Conservation (phyloP, 768 basidiomycete species). For the Collybia nuda region DNA sequence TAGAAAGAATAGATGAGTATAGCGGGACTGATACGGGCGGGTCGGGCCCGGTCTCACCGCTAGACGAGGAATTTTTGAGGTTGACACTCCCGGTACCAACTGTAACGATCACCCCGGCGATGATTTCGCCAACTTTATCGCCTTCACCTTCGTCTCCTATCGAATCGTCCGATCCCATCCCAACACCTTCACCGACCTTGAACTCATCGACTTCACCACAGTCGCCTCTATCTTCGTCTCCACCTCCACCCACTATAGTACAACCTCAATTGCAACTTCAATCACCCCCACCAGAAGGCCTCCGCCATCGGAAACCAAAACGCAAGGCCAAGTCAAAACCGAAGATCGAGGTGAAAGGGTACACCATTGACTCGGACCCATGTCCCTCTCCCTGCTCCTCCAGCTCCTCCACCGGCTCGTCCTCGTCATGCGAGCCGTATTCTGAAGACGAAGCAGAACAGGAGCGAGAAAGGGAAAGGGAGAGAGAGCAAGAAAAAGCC, state of each 20-base stretch:
- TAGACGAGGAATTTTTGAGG: no score
- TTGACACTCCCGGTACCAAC: no score
- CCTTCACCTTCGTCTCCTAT: neutral
- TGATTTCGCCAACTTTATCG: no score
- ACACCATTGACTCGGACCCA: constrained; percentile 33
- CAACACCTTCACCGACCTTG: constrained; percentile 4
- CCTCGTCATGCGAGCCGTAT: neutral
- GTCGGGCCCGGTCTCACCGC: no score
- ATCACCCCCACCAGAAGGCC: constrained; percentile 9
- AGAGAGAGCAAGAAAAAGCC: neutral
- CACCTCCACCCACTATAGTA: no score
- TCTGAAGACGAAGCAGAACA: neutral
- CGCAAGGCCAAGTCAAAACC: no score
- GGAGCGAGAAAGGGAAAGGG: neutral
- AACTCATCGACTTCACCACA: no score
- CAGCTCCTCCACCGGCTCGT: neutral
- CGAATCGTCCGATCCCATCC: neutral
- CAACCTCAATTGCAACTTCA: no score
- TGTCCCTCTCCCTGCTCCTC: neutral
- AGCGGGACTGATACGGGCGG: no score
- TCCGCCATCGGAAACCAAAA: constrained; percentile 5
- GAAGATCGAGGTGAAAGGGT: constrained; percentile 35
- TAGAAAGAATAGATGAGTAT: no score
- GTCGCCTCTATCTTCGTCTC: no score
- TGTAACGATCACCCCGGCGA: no score